Evolutionary conservation across 306 rosid genomes (phyloP).

Genomic region (Prunus armeniaca): DNA sequence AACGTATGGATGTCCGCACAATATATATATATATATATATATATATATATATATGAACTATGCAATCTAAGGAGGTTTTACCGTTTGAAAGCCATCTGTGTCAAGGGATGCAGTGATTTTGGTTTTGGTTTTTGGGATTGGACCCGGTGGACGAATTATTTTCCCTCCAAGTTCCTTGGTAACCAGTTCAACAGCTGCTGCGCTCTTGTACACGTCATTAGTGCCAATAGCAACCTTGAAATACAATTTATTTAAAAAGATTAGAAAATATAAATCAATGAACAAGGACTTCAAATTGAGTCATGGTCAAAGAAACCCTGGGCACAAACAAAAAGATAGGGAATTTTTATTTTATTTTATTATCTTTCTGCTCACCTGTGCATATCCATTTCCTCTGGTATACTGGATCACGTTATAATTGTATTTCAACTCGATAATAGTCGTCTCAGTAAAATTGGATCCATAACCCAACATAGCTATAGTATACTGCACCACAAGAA

Average conservation of each 20-base stretch:
- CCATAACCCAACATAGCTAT: constrained; percentile 13
- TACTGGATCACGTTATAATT: neutral
- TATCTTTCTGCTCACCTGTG: constrained; percentile 4
- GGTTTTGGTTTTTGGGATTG: neutral
- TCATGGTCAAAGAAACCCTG: neutral
- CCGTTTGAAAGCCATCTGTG: constrained; percentile 14
- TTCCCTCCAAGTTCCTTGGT: constrained; percentile 13
- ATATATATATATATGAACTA: neutral
- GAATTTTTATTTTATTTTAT: neutral
- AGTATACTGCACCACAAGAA: neutral
- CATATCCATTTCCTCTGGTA: constrained; percentile 16
- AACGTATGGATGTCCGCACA: too few species aligned
- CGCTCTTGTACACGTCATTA: constrained; percentile 19
- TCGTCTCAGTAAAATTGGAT: neutral
- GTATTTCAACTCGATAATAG: constrained; percentile 13
- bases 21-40: neutral
- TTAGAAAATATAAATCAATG: neutral
- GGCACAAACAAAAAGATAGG: neutral
- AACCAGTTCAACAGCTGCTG: neutral
- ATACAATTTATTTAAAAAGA: neutral
- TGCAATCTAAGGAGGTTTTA: neutral
- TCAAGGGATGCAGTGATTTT: constrained; percentile 11
- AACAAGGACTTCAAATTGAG: neutral
- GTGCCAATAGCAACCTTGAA: constrained; percentile 17
- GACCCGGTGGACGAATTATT: constrained; percentile 3